Base-by-base conservation (phyloP, 257 asterid genomes). In the Schizonepeta tenuifolia region DNA sequence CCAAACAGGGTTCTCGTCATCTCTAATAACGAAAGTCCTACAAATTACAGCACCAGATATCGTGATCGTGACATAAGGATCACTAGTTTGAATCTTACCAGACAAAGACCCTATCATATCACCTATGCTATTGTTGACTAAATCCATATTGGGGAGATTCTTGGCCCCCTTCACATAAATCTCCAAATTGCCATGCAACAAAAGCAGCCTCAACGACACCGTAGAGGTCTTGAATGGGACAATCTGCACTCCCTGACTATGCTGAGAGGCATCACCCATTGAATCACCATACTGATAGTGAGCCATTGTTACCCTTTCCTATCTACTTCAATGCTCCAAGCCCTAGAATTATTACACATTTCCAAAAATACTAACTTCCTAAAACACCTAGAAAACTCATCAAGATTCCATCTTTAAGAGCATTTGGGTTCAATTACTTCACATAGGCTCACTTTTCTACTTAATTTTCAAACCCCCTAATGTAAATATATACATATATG, bases 1-100 rank as follows among this genome's bases (percentile, higher is more conserved):
- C 97, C 99, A 94, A n/a, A 81, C 86, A 5, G 97, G 99, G 58
- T 94, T 86, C 54, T 94, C 97, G 12, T 74, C 72, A 67, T 94
- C 82, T 11, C 69, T 75, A 13, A 94, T 89, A 69, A 94, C 97
- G 62, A 78, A 90, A 14, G 97, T 94, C 22, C 97, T 81, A 59
- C 85, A 92, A 78, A 91, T 76, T 11, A 91, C 96, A 44, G 97
- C 97, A 78, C 78, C 82, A 2, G 95, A 82, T 31, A 84, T 78
- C 0, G 91, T 80, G 36, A 91, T 78, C 0, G 96, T 87, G 10
- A 94, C 97, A 44, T 94, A 94, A 18, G 98, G 98, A 36, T 94
- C 97, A 76, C 96, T 94, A 1, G 98, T 94, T 61, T 89, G 92
- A 31, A 76, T 40, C 61, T 82, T 87, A 9, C 81, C 87, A 6